Evolutionary conservation across 768 basidiomycete genomes (phyloP).

Genomic region (Hygrophorus russula): DNA sequence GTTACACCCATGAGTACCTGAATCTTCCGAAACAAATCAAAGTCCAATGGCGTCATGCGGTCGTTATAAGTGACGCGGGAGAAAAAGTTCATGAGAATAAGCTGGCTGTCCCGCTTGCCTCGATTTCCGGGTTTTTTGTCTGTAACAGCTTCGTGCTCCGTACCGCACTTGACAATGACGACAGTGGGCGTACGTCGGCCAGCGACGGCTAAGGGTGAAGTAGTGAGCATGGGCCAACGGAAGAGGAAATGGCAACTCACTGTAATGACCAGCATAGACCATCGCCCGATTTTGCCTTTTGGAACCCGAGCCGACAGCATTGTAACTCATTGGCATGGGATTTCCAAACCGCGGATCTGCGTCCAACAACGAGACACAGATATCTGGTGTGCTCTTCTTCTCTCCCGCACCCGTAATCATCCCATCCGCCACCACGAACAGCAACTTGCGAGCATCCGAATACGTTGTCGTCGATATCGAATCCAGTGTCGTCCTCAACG

Average conservation of each 20-base stretch:
- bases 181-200: constrained; percentile 91
- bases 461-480: constrained; percentile 87
- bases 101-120: constrained; percentile 96
- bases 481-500: constrained; percentile 83
- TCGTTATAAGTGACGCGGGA: constrained; percentile 99
- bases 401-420: constrained; percentile 99
- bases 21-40: constrained; percentile 94
- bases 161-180: constrained; percentile 94
- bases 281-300: constrained; percentile 92
- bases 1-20: constrained; percentile 98
- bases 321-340: constrained; percentile 88
- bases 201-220: constrained; percentile 42
- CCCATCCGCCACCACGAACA: constrained; percentile 94
- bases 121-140: constrained; percentile 97
- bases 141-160: constrained; percentile 64
- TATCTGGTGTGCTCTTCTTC: constrained; percentile 92
- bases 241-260: constrained; percentile 35
- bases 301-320: constrained; percentile 79
- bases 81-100: constrained; percentile 99
- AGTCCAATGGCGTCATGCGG: constrained; percentile 95
- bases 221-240: constrained; percentile 2
- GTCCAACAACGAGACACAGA: constrained; percentile 84
- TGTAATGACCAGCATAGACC: constrained; percentile 99
- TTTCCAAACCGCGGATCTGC: constrained; percentile 94
- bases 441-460: constrained; percentile 82